A percentile compares a stretch with the other conserved stretches of the same genome.
Evolutionary conservation across 371 early-diverging fungal species (phyloP).

Genomic region (Basidiobolus meristosporus): DNA sequence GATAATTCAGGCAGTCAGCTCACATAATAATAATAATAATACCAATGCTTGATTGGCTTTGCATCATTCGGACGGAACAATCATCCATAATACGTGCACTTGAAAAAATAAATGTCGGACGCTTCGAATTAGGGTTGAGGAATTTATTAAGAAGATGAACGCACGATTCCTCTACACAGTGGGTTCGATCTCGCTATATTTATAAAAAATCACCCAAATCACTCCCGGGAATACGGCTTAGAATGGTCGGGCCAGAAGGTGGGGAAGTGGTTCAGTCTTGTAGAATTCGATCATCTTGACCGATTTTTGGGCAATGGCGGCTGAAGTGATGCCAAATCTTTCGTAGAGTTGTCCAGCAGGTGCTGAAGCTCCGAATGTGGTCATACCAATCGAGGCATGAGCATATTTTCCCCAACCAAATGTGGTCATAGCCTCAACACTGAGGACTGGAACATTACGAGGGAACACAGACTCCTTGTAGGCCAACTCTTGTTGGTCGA

Average conservation of each 20-base stretch:
- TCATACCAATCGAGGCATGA: conserved; percentile 82
- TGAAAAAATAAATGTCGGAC: no score
- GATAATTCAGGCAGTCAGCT: no score
- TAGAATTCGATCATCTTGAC: conserved; percentile 57
- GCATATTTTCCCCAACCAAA: conserved; percentile 93
- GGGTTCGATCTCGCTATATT: no score
- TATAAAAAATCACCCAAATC: no score
- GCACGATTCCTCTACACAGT: no score
- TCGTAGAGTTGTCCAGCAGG: conserved; percentile 62
- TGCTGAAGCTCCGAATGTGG: conserved; percentile 87
- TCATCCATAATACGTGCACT: no score
- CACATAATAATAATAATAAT: no score
- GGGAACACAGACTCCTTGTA: conserved; percentile 76
- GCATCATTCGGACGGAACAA: no score
- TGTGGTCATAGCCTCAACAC: conserved; percentile 85
- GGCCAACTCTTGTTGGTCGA: conserved; percentile 73
- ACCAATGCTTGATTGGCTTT: no score
- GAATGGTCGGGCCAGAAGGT: not conserved
- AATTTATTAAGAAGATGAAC: no score
- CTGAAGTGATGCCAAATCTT: conserved; percentile 66
- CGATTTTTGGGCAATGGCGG: conserved; percentile 56
- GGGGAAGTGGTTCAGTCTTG: conserved; percentile 9
- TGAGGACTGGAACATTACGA: conserved; percentile 57
- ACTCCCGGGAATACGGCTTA: no score
- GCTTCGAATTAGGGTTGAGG: no score